Percentiles rank a stretch among this genome's conserved stretches.
phyloP scores from a whole-genome alignment of 2,329 filamentous ascomycete species.

The Aspergillus caelatus region DNA sequence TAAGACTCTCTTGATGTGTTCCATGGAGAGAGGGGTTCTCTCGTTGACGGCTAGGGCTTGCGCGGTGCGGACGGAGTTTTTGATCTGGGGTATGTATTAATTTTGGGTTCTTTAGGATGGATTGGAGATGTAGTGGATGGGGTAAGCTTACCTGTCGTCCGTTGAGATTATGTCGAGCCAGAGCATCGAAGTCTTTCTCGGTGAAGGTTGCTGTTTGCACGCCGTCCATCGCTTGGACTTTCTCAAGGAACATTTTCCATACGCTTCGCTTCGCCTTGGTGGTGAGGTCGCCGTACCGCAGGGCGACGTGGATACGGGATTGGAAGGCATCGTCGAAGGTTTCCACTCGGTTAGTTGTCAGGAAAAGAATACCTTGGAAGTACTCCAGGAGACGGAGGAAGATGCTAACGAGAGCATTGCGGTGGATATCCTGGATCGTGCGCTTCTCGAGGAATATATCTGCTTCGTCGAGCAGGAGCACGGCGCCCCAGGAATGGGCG shows the following conservation, averaged over 20 bases:
- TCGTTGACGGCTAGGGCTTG: constrained; percentile 82
- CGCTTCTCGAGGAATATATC: constrained; percentile 84
- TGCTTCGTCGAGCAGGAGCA: constrained; percentile 82
- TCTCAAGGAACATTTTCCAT: constrained; percentile 81
- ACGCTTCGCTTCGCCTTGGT: constrained; percentile 74
- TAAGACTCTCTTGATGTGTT: constrained; percentile 79
- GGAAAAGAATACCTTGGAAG: constrained; percentile 86
- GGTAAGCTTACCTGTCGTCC: constrained; percentile 60
- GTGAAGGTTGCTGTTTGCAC: constrained; percentile 52
- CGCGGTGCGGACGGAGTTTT: constrained; percentile 82
- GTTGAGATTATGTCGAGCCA: constrained; percentile 71
- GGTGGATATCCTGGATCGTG: constrained; percentile 79
- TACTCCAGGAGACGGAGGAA: constrained; percentile 88
- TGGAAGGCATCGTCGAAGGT: constrained; percentile 92
- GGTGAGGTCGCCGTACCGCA: constrained; percentile 77
- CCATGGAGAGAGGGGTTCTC: constrained; percentile 70
- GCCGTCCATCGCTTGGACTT: constrained; percentile 67
- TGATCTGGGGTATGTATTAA: constrained; percentile 63
- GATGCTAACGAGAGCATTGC: constrained; percentile 83
- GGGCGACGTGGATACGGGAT: constrained; percentile 80
- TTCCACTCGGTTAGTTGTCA: constrained; percentile 84
- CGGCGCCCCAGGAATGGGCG: constrained; percentile 82
- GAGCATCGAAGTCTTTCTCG: constrained; percentile 65
- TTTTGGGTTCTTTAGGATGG: constrained; percentile 8
- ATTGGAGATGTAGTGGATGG: not conserved